phyloP scores from a whole-genome alignment of 768 basidiomycete species.

The Trametes cingulata region DNA sequence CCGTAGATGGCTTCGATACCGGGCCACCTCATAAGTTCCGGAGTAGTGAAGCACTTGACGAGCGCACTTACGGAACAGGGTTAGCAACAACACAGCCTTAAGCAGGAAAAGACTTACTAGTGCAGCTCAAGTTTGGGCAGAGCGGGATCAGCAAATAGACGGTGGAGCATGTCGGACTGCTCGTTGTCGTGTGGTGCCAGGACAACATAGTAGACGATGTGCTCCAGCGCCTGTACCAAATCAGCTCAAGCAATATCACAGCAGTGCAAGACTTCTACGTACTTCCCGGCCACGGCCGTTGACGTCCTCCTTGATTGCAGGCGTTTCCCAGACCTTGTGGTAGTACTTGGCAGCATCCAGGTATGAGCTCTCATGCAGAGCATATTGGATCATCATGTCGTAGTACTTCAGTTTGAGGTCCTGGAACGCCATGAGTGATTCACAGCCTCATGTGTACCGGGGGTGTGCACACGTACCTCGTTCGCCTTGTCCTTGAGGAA shows the following conservation, averaged over 20 bases:
- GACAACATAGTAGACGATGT: constrained; percentile 92
- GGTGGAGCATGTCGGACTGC: constrained; percentile 95
- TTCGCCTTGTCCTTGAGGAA: constrained; percentile 89
- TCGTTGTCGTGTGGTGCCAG: constrained; percentile 95
- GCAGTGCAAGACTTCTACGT: constrained; percentile 29
- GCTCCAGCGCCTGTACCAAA: constrained; percentile 75
- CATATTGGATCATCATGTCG: constrained; percentile 94
- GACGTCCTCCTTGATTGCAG: constrained; percentile 85
- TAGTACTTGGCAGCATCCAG: constrained; percentile 95
- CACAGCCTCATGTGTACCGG: background rate
- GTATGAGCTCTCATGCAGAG: constrained; percentile 80
- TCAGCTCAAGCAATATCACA: background rate
- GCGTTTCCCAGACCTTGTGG: constrained; percentile 96
- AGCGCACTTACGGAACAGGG: constrained; percentile 65
- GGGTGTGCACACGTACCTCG: constrained; percentile 57
- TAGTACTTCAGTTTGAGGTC: constrained; percentile 96
- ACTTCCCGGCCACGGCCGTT: constrained; percentile 68
- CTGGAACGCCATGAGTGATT: constrained; percentile 42
- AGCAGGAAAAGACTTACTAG: constrained; percentile 52
- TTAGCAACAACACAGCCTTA: background rate
- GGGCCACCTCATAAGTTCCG: constrained; percentile 96
- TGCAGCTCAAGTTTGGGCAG: constrained; percentile 81
- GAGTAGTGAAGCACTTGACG: constrained; percentile 90
- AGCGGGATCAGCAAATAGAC: constrained; percentile 76
- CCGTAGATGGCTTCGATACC: constrained; percentile 90